Evolutionary conservation across 495 filamentous ascomycete genomes (phyloP), one percentile per base, ranked within the genome.

Genomic region (Annulohypoxylon stygium): DNA sequence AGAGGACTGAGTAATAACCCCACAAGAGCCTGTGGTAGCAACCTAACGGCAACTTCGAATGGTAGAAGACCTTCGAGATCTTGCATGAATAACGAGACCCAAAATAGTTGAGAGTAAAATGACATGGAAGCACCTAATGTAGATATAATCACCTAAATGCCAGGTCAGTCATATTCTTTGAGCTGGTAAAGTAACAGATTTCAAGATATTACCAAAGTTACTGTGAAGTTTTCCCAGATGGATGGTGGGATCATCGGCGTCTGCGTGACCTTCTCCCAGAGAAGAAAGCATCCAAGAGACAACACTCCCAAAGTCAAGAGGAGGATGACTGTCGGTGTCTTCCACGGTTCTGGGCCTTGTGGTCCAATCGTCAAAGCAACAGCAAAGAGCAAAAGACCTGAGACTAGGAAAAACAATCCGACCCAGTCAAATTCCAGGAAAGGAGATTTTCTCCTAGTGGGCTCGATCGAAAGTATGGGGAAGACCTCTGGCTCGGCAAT

Each of bases 291-390:
- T 7, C 76, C 78, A 33, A 90, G 81, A 36, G 88, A 75, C 25
- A 86, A 43, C 37, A 88, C 63, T 6, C 89, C 87, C 34, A 90
- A 75, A 30, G 85, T 81, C 25, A 91, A 81, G 23, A 90, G 81
- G 14, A 82, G 82, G 36, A 89, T 82, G 12, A 91, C 86, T 66
- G 88, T 89, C 20, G 83, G 84, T 3, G 86, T 89, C 50, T 79
- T 78, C 88, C 89, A 91, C 33, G 87, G 85, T 25, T 89, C 79
- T 0, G 80, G 78, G 7, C 75, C 76, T 65, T 82, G 75, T 0
- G 73, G 69, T 14, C 76, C 78, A 37, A 78, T 78, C 47, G 80
- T 81, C 41, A 82, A 65, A 18, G 74, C 75, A 37, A 80, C 65
- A 6, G 80, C 77, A 25, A 80, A 77, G 6, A 82, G 55, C 0